Conservation (phyloP, 768 basidiomycete species). For the Podaxis pistillaris region DNA sequence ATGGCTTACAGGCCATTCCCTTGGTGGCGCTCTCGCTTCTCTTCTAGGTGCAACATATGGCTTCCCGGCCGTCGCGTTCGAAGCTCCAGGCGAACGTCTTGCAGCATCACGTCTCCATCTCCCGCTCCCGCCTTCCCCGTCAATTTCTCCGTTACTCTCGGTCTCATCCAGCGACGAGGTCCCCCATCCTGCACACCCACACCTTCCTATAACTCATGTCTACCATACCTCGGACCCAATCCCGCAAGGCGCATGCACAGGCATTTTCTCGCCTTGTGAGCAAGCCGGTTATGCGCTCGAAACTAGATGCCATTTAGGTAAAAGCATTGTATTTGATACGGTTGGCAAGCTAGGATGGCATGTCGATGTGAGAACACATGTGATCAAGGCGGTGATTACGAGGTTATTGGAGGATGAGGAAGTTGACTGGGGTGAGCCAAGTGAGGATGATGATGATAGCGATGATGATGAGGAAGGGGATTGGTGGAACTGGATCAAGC, state of each 20-base stretch:
- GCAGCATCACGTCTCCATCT: conserved; percentile 85
- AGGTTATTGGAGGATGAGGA: conserved; percentile 50
- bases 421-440: conserved; percentile 47
- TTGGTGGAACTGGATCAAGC: conserved; percentile 10
- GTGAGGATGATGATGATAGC: conserved; percentile 16
- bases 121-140: conserved; percentile 72
- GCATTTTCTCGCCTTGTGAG: conserved; percentile 72
- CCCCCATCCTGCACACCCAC: conserved; percentile 38
- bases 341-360: conserved; percentile 79
- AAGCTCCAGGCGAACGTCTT: conserved; percentile 74
- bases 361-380: conserved; percentile 77
- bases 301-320: conserved; percentile 84
- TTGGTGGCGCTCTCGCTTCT: conserved; percentile 88
- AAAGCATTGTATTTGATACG: conserved; percentile 86
- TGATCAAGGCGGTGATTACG: conserved; percentile 67
- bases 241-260: conserved; percentile 80
- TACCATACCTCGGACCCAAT: conserved; percentile 95
- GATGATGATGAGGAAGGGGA: conserved; percentile 33
- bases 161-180: background rate
- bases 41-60: conserved; percentile 93
- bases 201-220: conserved; percentile 62
- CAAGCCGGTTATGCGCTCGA: conserved; percentile 88
- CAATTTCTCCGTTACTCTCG: conserved; percentile 19
- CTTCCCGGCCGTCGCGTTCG: conserved; percentile 86
- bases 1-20: conserved; percentile 87